A percentile compares a stretch with the other conserved stretches of the same genome.
Conservation (phyloP, 1,284 basidiomycete species). For the Rhizoctonia solani region DNA sequence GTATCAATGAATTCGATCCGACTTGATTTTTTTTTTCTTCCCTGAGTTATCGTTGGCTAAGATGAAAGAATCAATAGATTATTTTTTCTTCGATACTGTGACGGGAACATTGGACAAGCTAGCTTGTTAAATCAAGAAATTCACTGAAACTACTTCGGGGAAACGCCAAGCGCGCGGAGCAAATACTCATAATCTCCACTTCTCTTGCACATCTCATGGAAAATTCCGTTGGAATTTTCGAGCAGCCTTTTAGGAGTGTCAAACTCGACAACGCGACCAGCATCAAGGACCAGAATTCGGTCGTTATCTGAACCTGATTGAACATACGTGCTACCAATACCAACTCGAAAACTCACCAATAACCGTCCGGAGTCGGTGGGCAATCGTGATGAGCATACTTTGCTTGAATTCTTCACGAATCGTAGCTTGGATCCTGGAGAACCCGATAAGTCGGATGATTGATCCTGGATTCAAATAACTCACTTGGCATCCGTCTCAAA, state of each 20-base stretch:
- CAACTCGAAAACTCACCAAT: slow-evolving; percentile 3
- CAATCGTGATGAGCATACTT: slow-evolving; percentile 71
- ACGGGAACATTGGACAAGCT: no score
- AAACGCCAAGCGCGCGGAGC: no score
- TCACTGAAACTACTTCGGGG: no score
- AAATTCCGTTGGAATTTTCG: slow-evolving; percentile 48
- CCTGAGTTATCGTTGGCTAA: no score
- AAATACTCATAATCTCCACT: slow-evolving; percentile 47
- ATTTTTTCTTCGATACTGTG: no score
- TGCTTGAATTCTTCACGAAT: slow-evolving; percentile 74
- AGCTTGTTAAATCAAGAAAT: no score
- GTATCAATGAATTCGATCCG: background rate
- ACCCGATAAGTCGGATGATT: no score
- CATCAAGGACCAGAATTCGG: slow-evolving; percentile 55
- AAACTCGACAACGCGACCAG: slow-evolving; percentile 52
- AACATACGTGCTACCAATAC: background rate
- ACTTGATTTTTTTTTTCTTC: no score
- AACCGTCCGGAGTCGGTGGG: slow-evolving; percentile 36
- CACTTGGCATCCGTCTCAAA: slow-evolving; percentile 51
- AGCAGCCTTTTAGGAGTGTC: slow-evolving; percentile 52
- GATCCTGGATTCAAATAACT: background rate
- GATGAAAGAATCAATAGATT: no score
- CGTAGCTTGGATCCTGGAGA: slow-evolving; percentile 67
- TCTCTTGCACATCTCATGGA: slow-evolving; percentile 52
- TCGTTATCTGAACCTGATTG: slow-evolving; percentile 48